Evolutionary conservation across 2,329 filamentous ascomycete species (phyloP).

Genomic region (Fusarium sp.): DNA sequence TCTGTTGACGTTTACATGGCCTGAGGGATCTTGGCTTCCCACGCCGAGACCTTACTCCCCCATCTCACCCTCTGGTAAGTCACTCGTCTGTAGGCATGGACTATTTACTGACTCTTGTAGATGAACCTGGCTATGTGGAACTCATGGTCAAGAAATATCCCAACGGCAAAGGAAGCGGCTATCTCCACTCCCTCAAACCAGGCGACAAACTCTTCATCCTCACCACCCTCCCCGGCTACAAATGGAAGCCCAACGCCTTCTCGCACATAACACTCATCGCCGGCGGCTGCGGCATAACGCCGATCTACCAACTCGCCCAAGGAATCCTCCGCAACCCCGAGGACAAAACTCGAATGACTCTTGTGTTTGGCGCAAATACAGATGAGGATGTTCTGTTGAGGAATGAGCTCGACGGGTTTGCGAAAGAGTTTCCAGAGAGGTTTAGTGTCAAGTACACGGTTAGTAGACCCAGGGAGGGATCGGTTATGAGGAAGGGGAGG

Average conservation of each 20-base stretch:
- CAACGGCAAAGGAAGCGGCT: constrained; percentile 68
- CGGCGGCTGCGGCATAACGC: constrained; percentile 78
- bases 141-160: constrained; percentile 76
- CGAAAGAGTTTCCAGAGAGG: constrained; percentile 60
- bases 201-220: constrained; percentile 70
- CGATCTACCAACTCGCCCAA: constrained; percentile 71
- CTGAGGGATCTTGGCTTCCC: constrained; percentile 65
- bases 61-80: constrained; percentile 45
- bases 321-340: constrained; percentile 69
- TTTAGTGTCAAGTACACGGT: constrained; percentile 69
- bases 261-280: constrained; percentile 71
- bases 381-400: constrained; percentile 67
- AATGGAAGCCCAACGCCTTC: constrained; percentile 62
- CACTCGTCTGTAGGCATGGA: accelerated
- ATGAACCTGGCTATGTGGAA: constrained; percentile 67
- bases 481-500: constrained; percentile 61
- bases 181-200: constrained; percentile 72
- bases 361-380: constrained; percentile 73
- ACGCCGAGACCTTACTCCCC: constrained; percentile 74
- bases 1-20: constrained; percentile 68
- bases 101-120: constrained; percentile 30
- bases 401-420: constrained; percentile 64
- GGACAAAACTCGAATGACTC: constrained; percentile 69
- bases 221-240: constrained; percentile 61
- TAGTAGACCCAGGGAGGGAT: constrained; percentile 55